Conservation (phyloP, 2,329 filamentous ascomycete genomes). For the Westerdykella sp. region DNA sequence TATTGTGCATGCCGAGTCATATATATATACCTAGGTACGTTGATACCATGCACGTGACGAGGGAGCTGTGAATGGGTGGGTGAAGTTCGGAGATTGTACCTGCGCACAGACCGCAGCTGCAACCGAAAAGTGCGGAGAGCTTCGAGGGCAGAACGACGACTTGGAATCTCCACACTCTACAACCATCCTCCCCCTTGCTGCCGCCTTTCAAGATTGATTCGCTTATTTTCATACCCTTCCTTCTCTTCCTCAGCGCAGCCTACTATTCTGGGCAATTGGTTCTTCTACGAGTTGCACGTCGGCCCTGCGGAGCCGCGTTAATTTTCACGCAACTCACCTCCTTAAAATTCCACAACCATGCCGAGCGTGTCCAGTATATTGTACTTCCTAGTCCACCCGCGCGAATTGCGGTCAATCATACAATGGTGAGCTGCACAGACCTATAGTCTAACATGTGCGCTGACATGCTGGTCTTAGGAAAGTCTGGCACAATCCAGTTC, state of each 20-base stretch:
- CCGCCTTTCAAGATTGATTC: too few species aligned
- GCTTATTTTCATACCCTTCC: neutral
- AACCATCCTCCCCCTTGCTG: neutral
- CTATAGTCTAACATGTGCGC: slow-evolving; percentile 8
- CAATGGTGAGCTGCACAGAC: slow-evolving; percentile 64
- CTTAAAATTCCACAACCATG: slow-evolving; percentile 24
- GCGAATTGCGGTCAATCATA: slow-evolving; percentile 72
- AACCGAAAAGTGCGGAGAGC: neutral
- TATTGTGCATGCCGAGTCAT: too few species aligned
- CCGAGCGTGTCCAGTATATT: slow-evolving; percentile 47
- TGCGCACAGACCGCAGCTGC: neutral
- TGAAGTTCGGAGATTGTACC: neutral
- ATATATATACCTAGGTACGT: too few species aligned
- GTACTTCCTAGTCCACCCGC: slow-evolving; percentile 70
- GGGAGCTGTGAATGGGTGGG: neutral
- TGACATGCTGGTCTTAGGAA: slow-evolving; percentile 59
- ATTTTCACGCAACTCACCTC: neutral
- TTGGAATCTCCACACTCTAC: neutral
- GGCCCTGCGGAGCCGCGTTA: neutral
- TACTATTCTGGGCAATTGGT: neutral
- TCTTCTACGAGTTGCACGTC: neutral
- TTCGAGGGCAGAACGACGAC: neutral
- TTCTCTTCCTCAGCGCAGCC: neutral
- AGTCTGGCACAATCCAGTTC: slow-evolving; percentile 91
- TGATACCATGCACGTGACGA: too few species aligned